Evolutionary conservation across 805 yeast genomes (phyloP).

Genomic region (Metschnikowia borealis): DNA sequence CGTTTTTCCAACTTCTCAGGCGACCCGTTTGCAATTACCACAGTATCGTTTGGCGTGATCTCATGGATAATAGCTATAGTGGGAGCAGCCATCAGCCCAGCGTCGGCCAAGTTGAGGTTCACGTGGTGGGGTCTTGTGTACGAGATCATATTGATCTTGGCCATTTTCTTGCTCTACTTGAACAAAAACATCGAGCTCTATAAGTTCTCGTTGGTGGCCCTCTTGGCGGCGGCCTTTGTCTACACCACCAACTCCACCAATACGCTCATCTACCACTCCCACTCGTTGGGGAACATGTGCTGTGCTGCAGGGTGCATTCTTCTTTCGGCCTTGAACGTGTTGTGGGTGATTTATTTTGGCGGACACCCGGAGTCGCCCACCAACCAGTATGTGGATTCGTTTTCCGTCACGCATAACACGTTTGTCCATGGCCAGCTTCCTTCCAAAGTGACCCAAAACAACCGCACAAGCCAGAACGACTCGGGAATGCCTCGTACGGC

Average conservation of each 20-base stretch:
- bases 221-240: constrained; percentile 67
- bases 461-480: constrained; percentile 22
- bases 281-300: constrained; percentile 65
- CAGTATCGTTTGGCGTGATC: constrained; percentile 68
- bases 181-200: constrained; percentile 67
- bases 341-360: constrained; percentile 89
- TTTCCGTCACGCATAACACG: constrained; percentile 50
- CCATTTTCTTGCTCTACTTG: constrained; percentile 49
- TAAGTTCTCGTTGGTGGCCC: constrained; percentile 52
- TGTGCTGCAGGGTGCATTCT: constrained; percentile 91
- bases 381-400: constrained; percentile 80
- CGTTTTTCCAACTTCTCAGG: constrained; percentile 53
- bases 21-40: constrained; percentile 85
- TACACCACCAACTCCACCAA: constrained; percentile 85
- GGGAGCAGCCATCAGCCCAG: constrained; percentile 58
- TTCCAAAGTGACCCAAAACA: constrained; percentile 14
- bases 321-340: constrained; percentile 73
- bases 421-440: constrained; percentile 34
- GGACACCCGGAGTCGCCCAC: constrained; percentile 86
- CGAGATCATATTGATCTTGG: constrained; percentile 57
- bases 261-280: constrained; percentile 61
- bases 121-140: constrained; percentile 97
- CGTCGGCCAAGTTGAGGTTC: constrained; percentile 62
- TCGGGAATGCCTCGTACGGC: constrained; percentile 16
- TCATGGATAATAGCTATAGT: constrained; percentile 89